Evolutionary conservation across 345 rosid species (phyloP).

Genomic region (Boechera stricta): DNA sequence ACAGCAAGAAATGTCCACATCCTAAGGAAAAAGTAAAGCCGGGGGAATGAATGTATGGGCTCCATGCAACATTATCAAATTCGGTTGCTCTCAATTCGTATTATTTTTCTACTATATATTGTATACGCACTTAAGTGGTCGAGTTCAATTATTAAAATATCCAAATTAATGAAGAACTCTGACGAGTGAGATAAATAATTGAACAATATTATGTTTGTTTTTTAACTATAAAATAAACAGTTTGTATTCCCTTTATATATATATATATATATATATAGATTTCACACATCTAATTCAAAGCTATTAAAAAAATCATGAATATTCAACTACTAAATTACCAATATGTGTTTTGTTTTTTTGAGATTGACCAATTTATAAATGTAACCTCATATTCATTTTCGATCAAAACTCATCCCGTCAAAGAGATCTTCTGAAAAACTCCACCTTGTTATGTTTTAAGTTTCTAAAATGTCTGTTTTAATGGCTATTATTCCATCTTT

Average conservation of each 20-base stretch:
- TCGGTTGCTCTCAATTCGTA: neutral
- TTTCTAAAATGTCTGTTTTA: no score
- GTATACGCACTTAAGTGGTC: neutral
- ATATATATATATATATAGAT: neutral
- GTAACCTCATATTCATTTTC: neutral
- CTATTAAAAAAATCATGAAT: neutral
- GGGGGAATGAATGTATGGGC: slow-evolving; percentile 45
- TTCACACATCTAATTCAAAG: neutral
- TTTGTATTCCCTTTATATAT: neutral
- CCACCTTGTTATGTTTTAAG: neutral
- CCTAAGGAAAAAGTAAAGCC: slow-evolving; percentile 18
- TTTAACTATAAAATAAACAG: neutral
- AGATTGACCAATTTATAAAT: neutral
- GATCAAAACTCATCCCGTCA: neutral
- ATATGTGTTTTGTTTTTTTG: neutral
- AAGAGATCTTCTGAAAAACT: neutral
- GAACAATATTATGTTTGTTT: neutral
- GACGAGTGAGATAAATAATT: slow-evolving; percentile 23
- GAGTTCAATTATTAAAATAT: slow-evolving; percentile 31
- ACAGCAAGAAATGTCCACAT: slow-evolving; percentile 33
- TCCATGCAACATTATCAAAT: slow-evolving; percentile 41
- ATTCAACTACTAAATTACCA: neutral
- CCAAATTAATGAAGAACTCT: slow-evolving; percentile 23
- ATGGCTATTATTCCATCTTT: no score
- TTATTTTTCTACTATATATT: neutral